Evolutionary conservation across 208 protist species (phyloP), one percentile per base, ranked within the genome.

Genomic region (Leishmania major): DNA sequence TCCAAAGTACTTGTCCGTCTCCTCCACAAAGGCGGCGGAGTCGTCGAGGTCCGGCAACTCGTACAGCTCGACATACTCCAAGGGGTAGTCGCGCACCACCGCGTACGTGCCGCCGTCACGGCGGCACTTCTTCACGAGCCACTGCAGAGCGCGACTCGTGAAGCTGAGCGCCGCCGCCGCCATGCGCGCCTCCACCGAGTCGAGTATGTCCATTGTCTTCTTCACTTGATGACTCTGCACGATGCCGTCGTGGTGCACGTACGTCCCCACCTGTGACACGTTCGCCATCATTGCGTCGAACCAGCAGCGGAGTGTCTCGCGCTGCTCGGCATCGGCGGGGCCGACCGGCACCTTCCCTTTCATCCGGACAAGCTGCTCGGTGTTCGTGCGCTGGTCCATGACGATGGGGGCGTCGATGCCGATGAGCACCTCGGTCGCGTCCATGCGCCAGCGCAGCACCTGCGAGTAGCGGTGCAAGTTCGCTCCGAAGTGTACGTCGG

Each of bases 271-370:
- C 51, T 96, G 84, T 6, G 92, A 83, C 35, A 96, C 92, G 77
- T 96, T 95, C 3, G 95, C 95, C 59, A 96, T 83, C 62, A 90
- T 96, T 13, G 93, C 93, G 64, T 96, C 90, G 75, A 97, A 97
- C 93, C 95, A 97, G 84, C 82, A 91, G 69, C 83, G 84, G 40
- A 97, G 85, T 8, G 83, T 78, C 22, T 94, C 91, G 15, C 87
- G 89, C 76, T 93, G 91, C 74, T 95, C 86, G 35, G 66, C 59
- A 59, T 86, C 82, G 6, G 57, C 72, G 37, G 79, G 43, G 71
- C 77, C n/a, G 57, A 45, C n/a, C 43, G 74, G 49, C 31, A 71
- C 79, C 28, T 77, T 60, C 57, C 93, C 91, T 72, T 90, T 83
- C 22, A 97, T 51, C 40, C 87, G 86, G 49, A 97, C 67, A 40